Evolutionary conservation across 495 filamentous ascomycete species (phyloP), one percentile per base, ranked within the genome.

Genomic region (Thozetella sp.): DNA sequence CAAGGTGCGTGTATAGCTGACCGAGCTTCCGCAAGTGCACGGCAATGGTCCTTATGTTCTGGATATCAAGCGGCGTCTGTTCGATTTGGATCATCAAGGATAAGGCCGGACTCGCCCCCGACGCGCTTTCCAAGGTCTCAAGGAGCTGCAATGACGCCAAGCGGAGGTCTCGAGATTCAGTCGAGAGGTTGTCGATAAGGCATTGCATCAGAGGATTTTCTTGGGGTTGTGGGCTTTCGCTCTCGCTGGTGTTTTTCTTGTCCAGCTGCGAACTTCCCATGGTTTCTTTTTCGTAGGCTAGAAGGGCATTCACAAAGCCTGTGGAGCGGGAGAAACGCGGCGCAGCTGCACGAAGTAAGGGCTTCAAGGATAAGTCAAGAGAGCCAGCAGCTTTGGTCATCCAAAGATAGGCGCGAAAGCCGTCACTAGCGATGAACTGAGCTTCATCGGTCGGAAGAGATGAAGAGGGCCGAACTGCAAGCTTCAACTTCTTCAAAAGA

Each of bases 21-120:
- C 73, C 74, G 26, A 98, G 82, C 63, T 90, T 92, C 30, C 95
- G 89, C 43, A 96, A 83, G 56, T 94, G 88, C 81, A 97, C 94
- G 9, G 91, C 86, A 19, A 95, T 77, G 1, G 85, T 82, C 19
- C 95, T 84, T 43, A 84, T 82, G 26, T 88, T 92, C 55, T 95
- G 85, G 2, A 97, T 69, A 55, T 86, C 86, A 22, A 96, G 70
- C 3, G 89, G 85, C n/a, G 86, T 89, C 52, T 91, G 80, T 69
- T 98, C 94, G 22, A 92, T 84, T 57, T 90, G 83, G 9, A 91
- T 66, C 83, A 86, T 86, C 9, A 75, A 80, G 2, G 76, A 67
- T 25, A 90, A 60, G 0, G 71, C 77, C 4, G 80, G 71, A n/a
- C 74, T 55, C 27, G 69, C 68, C 53, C 74, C 74, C 22, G 53